Evolutionary conservation across 1,139 yeast species (phyloP).

Genomic region (Blastobotrys proliferans): DNA sequence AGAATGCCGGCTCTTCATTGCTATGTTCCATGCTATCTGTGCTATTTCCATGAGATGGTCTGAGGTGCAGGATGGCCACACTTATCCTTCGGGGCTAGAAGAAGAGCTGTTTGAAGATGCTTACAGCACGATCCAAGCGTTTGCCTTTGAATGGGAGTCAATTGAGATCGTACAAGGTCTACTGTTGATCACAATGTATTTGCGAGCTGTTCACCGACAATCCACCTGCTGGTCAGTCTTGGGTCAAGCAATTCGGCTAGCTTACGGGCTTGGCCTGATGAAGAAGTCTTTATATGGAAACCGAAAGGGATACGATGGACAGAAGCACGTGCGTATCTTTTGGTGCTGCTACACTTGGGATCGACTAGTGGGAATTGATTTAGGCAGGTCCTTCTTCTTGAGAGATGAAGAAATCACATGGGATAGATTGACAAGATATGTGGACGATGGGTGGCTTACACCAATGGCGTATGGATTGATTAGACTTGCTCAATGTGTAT

Average conservation of each 20-base stretch:
- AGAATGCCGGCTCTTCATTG: constrained; percentile 45
- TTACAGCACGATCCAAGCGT: constrained; percentile 43
- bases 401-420: constrained; percentile 39
- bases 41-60: constrained; percentile 52
- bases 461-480: constrained; percentile 42
- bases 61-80: constrained; percentile 40
- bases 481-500: constrained; percentile 23
- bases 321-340: constrained; percentile 52
- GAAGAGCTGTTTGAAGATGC: constrained; percentile 51
- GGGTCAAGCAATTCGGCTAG: constrained; percentile 52
- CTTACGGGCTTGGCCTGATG: constrained; percentile 54
- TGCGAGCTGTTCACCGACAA: constrained; percentile 56
- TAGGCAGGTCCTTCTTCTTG: constrained; percentile 48
- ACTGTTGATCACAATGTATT: constrained; percentile 51
- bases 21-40: constrained; percentile 48
- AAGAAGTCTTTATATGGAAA: constrained; percentile 23
- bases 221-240: constrained; percentile 51
- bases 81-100: constrained; percentile 43
- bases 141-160: constrained; percentile 66
- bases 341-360: constrained; percentile 59
- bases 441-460: constrained; percentile 53
- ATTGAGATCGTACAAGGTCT: constrained; percentile 63
- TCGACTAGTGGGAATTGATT: constrained; percentile 50
- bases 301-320: constrained; percentile 41
- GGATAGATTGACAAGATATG: constrained; percentile 38